Evolutionary conservation across 495 filamentous ascomycete species (phyloP).

Genomic region (Neurospora africana): DNA sequence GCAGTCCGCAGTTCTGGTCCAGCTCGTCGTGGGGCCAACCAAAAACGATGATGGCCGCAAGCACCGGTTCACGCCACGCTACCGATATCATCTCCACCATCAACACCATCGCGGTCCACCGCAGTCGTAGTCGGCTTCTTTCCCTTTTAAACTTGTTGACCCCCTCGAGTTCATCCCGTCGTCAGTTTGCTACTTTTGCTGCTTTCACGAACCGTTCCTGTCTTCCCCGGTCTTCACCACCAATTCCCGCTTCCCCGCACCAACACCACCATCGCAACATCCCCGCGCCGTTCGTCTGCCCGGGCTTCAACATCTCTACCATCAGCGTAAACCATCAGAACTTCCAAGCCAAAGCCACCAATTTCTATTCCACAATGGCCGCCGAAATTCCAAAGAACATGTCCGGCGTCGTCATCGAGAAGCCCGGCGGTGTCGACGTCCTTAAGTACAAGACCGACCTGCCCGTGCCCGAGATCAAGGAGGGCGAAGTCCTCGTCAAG

Average conservation of each 20-base stretch:
- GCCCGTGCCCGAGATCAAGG: slow-evolving; percentile 60
- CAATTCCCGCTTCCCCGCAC: not conserved
- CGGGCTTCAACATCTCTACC: not conserved
- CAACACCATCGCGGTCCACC: not conserved
- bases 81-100: not conserved
- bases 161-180: not conserved
- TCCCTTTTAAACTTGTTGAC: not conserved
- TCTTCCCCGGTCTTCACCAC: not conserved
- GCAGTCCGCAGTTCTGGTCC: not conserved
- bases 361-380: slow-evolving; percentile 3
- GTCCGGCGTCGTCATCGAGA: slow-evolving; percentile 66
- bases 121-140: not conserved
- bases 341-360: not conserved
- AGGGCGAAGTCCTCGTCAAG: slow-evolving; percentile 70
- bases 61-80: not conserved
- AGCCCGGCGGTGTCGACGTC: slow-evolving; percentile 69
- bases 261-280: not conserved
- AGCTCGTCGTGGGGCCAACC: not conserved
- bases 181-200: not conserved
- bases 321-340: not conserved
- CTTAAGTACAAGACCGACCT: slow-evolving; percentile 64
- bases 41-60: not conserved
- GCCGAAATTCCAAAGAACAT: slow-evolving; percentile 45
- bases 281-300: slow-evolving; percentile 1
- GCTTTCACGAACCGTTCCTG: not conserved